Base-by-base conservation (phyloP, 345 rosid species). In the Hibiscus mutabilis region DNA sequence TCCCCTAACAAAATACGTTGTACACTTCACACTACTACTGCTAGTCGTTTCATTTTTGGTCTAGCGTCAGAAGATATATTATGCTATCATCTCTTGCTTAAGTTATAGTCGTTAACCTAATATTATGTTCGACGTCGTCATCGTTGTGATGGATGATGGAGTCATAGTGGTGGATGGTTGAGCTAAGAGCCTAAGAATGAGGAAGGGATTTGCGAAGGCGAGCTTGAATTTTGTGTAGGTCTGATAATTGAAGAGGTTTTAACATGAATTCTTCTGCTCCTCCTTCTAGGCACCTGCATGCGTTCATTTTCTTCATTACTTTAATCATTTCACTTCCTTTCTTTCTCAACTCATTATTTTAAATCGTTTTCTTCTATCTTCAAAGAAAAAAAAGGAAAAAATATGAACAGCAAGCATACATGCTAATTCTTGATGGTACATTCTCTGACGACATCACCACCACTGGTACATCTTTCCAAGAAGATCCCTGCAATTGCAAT, bases 391-490 rank as follows among this genome's bases (percentile, higher is more conserved):
- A n/a, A 22, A 0, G 6, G 21, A 18, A 0, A 4, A 3, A 35
- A 1, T 40, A 10, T 4, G 6, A 53, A 53, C 24, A 13, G 0
- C n/a, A 12, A 46, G 3, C 70, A 77, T 75, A 85, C 89, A 78
- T 85, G 82, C 64, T 80, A 47, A 86, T 83, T 82, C 92, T 84
- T 6, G 96, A 85, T 55, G 96, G 93, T 69, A 87, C 86, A 63
- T 92, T 88, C 79, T 92, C 97, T 33, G 97, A 92, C 14, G 97
- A 92, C 97, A 92, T 88, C 15, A 92, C 79, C 31, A 90, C 97
- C 3, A 92, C 97, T 22, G 97, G 96, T 68, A 88, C 85, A 71
- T 86, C 85, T 81, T 86, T 92, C 75, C 82, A 86, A 22, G 84
- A 72, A 64, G 90, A 87, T 80, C 84, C 91, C 93, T 86, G 78